phyloP scores from a whole-genome alignment of 129 eudicot species.

The Oenanthe sinensis region DNA sequence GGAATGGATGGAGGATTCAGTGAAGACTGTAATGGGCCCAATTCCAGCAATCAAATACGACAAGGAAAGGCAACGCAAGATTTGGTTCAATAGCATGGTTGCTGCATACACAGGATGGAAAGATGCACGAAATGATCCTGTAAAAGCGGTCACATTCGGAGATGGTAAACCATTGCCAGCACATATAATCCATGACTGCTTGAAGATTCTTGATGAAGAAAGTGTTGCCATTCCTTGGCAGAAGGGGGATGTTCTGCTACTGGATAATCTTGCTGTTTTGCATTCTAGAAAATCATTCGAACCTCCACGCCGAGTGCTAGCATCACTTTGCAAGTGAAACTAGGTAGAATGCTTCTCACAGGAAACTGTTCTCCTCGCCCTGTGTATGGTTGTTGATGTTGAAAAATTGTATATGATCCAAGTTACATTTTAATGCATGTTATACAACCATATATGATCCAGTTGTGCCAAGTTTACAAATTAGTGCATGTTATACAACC shows the following conservation, averaged over 20 bases:
- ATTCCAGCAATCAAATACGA: constrained; percentile 73
- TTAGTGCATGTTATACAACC: no score
- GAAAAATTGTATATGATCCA: background rate
- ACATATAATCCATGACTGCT: constrained; percentile 34
- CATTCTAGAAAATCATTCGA: constrained; percentile 55
- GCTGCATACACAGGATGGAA: constrained; percentile 96
- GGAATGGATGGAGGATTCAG: constrained; percentile 79
- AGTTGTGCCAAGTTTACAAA: no score
- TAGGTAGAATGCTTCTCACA: background rate
- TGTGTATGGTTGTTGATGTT: background rate
- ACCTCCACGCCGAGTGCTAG: constrained; percentile 74
- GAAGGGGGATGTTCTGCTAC: constrained; percentile 58
- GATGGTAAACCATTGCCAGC: constrained; percentile 62
- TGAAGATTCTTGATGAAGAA: constrained; percentile 59
- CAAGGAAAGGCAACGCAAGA: constrained; percentile 50
- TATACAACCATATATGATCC: no score
- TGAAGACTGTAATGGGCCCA: constrained; percentile 79
- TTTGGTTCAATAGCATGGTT: constrained; percentile 96
- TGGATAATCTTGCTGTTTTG: constrained; percentile 69
- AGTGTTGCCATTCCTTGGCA: constrained; percentile 63
- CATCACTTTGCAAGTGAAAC: constrained; percentile 67
- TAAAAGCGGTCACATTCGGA: constrained; percentile 53
- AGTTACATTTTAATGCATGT: no score
- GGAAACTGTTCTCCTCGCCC: background rate
- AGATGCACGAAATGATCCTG: constrained; percentile 70